These are phyloP conservation scores for Fragaria iinumae DNA, from an alignment of 306 rosid species.

Conservation along the genomic window DNA sequence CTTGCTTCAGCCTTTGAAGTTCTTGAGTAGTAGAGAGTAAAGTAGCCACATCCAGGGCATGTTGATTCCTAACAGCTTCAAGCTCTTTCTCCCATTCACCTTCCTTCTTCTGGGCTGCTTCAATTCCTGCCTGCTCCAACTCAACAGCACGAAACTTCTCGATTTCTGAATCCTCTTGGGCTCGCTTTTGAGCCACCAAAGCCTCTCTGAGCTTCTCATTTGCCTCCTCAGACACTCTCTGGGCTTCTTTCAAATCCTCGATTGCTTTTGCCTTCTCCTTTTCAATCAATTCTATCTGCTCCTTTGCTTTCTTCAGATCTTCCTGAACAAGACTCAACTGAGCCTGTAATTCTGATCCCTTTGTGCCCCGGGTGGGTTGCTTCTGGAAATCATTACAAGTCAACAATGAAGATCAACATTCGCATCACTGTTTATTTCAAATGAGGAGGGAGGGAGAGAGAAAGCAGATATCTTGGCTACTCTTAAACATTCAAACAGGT, in stretches of 20 bases:
- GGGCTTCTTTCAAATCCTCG: slow-evolving; percentile 81
- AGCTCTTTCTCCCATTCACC: slow-evolving; percentile 84
- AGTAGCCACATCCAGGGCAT: slow-evolving; percentile 74
- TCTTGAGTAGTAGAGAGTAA: slow-evolving; percentile 80
- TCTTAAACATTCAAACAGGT: background rate
- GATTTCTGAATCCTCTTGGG: slow-evolving; percentile 88
- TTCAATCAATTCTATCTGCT: slow-evolving; percentile 62
- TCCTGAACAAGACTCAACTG: slow-evolving; percentile 70
- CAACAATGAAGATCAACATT: slow-evolving; percentile 26
- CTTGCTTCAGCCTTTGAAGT: slow-evolving; percentile 80
- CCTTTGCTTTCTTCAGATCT: slow-evolving; percentile 87
- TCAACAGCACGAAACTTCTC: slow-evolving; percentile 93
- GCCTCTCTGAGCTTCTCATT: slow-evolving; percentile 85
- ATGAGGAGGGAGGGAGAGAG: background rate
- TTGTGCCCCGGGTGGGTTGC: slow-evolving; percentile 49
- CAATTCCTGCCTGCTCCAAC: slow-evolving; percentile 94
- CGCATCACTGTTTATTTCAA: background rate
- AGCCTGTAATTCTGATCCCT: slow-evolving; percentile 69
- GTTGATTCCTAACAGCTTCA: slow-evolving; percentile 77
- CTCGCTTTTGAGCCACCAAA: slow-evolving; percentile 78
- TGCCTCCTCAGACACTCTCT: slow-evolving; percentile 70
- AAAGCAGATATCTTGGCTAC: background rate
- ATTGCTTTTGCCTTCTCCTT: slow-evolving; percentile 68
- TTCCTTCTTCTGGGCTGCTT: slow-evolving; percentile 78
- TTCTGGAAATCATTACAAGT: slow-evolving; percentile 49